A percentile compares a stretch with the other conserved stretches of the same genome.
Conservation (phyloP, 2,329 filamentous ascomycete genomes). For the Rhynchosporium agropyri region DNA sequence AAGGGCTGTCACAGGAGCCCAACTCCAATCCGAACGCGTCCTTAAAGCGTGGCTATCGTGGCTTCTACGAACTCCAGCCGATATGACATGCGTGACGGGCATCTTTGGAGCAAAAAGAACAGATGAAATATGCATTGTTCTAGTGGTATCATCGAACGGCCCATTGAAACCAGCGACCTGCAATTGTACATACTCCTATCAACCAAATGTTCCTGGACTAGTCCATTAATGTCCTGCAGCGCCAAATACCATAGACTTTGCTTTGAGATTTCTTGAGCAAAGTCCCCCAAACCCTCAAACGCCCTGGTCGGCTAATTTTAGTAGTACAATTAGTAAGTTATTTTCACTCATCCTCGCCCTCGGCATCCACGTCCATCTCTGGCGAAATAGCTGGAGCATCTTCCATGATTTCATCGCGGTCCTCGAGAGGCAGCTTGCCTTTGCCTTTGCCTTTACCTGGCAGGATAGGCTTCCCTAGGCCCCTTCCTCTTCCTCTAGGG, state of each 20-base stretch:
- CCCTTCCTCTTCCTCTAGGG: slow-evolving; percentile 23
- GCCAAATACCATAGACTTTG: slow-evolving; percentile 12
- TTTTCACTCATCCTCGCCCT: slow-evolving; percentile 30
- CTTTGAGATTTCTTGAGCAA: slow-evolving; percentile 1
- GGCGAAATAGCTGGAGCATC: slow-evolving; percentile 28
- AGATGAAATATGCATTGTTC: slow-evolving; percentile 21
- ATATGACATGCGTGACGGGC: background rate
- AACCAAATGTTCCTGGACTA: background rate
- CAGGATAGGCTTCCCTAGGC: slow-evolving; percentile 21
- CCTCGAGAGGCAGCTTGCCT: slow-evolving; percentile 23
- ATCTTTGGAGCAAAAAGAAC: background rate
- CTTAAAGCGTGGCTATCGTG: background rate
- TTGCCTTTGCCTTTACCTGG: slow-evolving; percentile 31
- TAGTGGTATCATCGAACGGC: slow-evolving; percentile 20
- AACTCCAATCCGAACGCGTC: background rate
- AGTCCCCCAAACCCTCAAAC: slow-evolving; percentile 15
- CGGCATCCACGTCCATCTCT: slow-evolving; percentile 36
- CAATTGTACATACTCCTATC: slow-evolving; percentile 16
- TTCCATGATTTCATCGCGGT: slow-evolving; percentile 43
- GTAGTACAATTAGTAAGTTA: slow-evolving; percentile 2
- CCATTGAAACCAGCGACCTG: slow-evolving; percentile 9
- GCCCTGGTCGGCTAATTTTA: slow-evolving; percentile 19
- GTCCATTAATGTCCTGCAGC: background rate
- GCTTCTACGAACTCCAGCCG: background rate
- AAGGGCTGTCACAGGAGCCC: slow-evolving; percentile 3